Conservation (phyloP, 495 filamentous ascomycete species). For the Daldinia concentrica region DNA sequence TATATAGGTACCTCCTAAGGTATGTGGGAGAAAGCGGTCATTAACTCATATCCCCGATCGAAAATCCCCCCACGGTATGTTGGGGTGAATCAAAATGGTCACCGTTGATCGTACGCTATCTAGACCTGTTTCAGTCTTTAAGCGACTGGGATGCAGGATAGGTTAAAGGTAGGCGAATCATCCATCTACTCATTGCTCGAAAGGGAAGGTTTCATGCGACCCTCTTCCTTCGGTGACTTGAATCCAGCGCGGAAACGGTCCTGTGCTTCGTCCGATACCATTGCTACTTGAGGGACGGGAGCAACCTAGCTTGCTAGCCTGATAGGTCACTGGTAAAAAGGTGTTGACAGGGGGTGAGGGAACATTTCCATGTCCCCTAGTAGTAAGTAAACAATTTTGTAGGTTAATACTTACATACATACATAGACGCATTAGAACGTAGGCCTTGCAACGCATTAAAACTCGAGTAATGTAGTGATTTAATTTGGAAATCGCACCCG, state of each 20-base stretch:
- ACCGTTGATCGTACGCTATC: conserved; percentile 40
- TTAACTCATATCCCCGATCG: conserved; percentile 17
- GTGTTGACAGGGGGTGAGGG: conserved; percentile 22
- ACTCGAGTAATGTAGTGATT: conserved; percentile 1
- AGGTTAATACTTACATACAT: not conserved
- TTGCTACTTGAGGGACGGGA: conserved; percentile 31
- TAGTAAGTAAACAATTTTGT: not conserved
- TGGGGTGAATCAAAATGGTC: conserved; percentile 34
- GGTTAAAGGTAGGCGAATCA: conserved; percentile 41
- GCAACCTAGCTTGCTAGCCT: conserved; percentile 31
- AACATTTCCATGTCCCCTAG: not conserved
- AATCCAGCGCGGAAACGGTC: conserved; percentile 36
- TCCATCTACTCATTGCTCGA: conserved; percentile 23
- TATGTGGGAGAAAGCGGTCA: conserved; percentile 9
- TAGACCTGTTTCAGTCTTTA: conserved; percentile 45
- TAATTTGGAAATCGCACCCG: conserved; percentile 38
- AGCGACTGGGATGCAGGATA: conserved; percentile 39
- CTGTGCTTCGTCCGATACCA: conserved; percentile 33
- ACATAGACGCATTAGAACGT: not conserved
- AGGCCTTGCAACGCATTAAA: conserved; percentile 13
- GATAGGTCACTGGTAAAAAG: conserved; percentile 12
- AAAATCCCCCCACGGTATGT: conserved; percentile 23
- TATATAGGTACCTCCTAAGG: not conserved
- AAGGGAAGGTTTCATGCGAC: conserved; percentile 43
- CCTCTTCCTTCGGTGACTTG: conserved; percentile 26